Conservation (phyloP, 352 stramenopile species). For the Phytophthora pisi region DNA sequence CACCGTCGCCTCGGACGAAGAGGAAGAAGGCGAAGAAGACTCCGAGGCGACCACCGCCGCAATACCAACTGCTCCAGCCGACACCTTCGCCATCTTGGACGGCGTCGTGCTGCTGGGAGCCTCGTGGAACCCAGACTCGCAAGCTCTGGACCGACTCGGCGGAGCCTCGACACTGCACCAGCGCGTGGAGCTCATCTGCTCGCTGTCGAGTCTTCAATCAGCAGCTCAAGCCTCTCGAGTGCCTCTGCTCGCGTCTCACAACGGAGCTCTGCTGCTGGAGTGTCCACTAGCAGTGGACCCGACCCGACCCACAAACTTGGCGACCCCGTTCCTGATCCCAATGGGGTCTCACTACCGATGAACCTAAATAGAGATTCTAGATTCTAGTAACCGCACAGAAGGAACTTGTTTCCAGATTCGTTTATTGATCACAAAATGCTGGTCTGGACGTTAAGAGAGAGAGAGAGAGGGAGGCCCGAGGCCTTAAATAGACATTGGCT, state of each 20-base stretch:
- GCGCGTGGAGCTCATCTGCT: constrained; percentile 28
- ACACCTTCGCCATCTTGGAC: constrained; percentile 32
- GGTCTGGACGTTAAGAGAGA: not conserved
- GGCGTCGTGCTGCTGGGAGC: constrained; percentile 43
- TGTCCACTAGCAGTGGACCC: constrained; percentile 17
- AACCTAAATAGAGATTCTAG: not conserved
- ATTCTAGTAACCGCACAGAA: no score
- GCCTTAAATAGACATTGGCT: constrained; percentile 68
- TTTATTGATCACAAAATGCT: constrained; percentile 1
- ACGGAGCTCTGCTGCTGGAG: constrained; percentile 21
- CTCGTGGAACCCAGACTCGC: constrained; percentile 30
- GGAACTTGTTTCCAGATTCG: not conserved
- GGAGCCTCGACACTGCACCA: constrained; percentile 9
- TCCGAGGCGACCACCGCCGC: not conserved
- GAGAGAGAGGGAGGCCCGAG: not conserved
- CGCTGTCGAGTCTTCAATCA: not conserved
- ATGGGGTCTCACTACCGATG: constrained; percentile 21
- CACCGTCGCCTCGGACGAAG: not conserved
- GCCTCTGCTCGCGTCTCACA: constrained; percentile 14
- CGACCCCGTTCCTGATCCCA: constrained; percentile 18
- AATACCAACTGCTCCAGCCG: not conserved
- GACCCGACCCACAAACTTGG: constrained; percentile 2
- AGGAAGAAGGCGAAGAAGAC: constrained; percentile 2
- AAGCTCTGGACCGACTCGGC: constrained; percentile 9
- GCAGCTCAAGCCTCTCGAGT: constrained; percentile 1